Evolutionary conservation across 495 filamentous ascomycete species (phyloP), one percentile per base, ranked within the genome.

Genomic region (Podospora anserina): DNA sequence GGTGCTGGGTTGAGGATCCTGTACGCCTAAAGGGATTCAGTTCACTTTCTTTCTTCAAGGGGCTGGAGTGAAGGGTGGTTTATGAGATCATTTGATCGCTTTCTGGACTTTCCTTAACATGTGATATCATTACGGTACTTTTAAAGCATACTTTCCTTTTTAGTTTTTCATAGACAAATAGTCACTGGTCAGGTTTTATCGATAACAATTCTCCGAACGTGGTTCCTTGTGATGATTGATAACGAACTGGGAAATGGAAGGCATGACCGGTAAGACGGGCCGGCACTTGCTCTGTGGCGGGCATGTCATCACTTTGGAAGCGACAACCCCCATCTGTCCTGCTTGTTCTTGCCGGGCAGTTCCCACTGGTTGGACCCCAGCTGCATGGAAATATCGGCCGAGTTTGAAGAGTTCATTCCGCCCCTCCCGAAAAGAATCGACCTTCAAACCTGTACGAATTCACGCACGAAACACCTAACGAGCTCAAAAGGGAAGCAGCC

Each of bases 1-100:
- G 69, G 65, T 34, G 26, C 34, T 13, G 69, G 69, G 53, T 56
- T 65, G 53, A 67, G 62, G 69, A 62, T 70, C 54, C 9, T 67
- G 34, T 70, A 67, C 57, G 53, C 60, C 5, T 63, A 55, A 66
- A 16, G 28, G 61, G 39, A 16, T 49, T 11, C 4, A 49, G 11
- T 39, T 6, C 11, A 39, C 6, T 39, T 11, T 39, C 11, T 39
- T 39, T 6, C 5, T 39, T 39, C 34, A 39, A 6, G 34, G 34
- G 11, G 34, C 34, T 39, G 39, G 9, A 16, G 13, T 11, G 9
- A 49, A 49, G 39, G 39, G 39, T 1, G 9, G 9, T 49, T 49
- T 16, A 6, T 49, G 15, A 13, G 39, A 49, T 49, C 11, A 49
- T 11, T 49, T 49, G 13, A 49, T 49, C 39, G 13, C 13, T 49